Conservation (phyloP, 2,329 filamentous ascomycete genomes). For the Triangularia verruculosa region DNA sequence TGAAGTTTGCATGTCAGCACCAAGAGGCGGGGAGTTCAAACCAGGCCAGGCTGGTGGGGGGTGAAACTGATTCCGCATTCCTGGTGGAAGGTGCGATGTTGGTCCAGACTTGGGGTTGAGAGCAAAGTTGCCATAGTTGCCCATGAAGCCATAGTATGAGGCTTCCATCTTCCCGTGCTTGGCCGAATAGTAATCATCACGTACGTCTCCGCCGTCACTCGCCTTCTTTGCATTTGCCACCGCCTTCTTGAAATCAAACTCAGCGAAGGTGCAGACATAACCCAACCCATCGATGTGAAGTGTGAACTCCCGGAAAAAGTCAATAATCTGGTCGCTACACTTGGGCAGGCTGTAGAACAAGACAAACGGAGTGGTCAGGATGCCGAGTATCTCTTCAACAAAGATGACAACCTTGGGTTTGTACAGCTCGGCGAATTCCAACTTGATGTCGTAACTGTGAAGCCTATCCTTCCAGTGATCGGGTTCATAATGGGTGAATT, state of each 20-base stretch:
- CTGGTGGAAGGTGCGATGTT: conserved; percentile 57
- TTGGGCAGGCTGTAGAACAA: conserved; percentile 82
- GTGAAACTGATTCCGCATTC: conserved; percentile 61
- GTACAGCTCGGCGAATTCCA: conserved; percentile 86
- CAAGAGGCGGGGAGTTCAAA: conserved; percentile 60
- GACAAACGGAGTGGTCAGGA: conserved; percentile 87
- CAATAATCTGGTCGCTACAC: conserved; percentile 88
- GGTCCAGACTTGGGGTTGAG: conserved; percentile 63
- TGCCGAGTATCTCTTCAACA: conserved; percentile 85
- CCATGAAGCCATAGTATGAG: conserved; percentile 91
- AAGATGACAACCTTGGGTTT: conserved; percentile 92
- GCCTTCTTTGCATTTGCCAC: conserved; percentile 45
- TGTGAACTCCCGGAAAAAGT: conserved; percentile 98
- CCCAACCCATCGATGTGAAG: conserved; percentile 95
- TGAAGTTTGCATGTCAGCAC: conserved; percentile 54
- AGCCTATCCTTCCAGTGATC: conserved; percentile 83
- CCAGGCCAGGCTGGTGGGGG: conserved; percentile 74
- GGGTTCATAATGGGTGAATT: conserved; percentile 90
- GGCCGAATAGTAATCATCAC: conserved; percentile 89
- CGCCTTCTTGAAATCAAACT: conserved; percentile 93
- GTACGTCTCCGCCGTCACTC: conserved; percentile 55
- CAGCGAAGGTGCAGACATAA: conserved; percentile 94
- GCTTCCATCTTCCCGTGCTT: conserved; percentile 99
- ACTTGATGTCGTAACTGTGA: conserved; percentile 91
- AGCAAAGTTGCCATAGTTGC: conserved; percentile 86